Evolutionary conservation across 208 protist species (phyloP).

Genomic region (Leishmania amazonensis): DNA sequence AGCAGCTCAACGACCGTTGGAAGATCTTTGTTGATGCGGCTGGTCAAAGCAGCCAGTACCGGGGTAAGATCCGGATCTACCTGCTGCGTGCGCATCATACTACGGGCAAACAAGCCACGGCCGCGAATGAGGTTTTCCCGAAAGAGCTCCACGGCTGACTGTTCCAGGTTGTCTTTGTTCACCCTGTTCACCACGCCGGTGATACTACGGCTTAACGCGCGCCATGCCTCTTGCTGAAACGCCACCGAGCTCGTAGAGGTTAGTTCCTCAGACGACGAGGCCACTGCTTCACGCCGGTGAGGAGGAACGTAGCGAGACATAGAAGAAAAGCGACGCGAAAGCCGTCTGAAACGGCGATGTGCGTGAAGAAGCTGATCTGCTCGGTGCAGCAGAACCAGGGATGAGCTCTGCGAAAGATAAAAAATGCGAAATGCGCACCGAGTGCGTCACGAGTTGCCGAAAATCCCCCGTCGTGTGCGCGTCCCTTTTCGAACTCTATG

Average conservation of each 20-base stretch:
- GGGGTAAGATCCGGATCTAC: constrained; percentile 95
- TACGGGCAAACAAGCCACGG: constrained; percentile 94
- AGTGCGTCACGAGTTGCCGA: background rate
- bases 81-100: constrained; percentile 94
- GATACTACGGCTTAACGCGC: constrained; percentile 96
- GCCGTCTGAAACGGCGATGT: background rate
- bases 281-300: constrained; percentile 48
- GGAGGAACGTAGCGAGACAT: constrained; percentile 83
- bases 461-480: background rate
- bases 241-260: constrained; percentile 32
- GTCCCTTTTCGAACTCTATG: background rate
- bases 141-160: constrained; percentile 96
- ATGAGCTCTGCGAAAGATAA: background rate
- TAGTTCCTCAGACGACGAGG: constrained; percentile 25
- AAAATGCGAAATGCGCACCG: background rate
- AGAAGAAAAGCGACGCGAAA: background rate
- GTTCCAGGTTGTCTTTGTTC: constrained; percentile 93
- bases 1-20: constrained; percentile 96
- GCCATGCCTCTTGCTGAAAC: constrained; percentile 95
- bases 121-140: constrained; percentile 98
- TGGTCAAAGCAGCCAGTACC: constrained; percentile 96
- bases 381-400: background rate
- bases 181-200: constrained; percentile 98
- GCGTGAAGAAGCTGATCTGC: background rate
- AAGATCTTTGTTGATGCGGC: constrained; percentile 98